phyloP scores from a whole-genome alignment of 2,329 filamentous ascomycete species.

The Cordyceps cicadae region DNA sequence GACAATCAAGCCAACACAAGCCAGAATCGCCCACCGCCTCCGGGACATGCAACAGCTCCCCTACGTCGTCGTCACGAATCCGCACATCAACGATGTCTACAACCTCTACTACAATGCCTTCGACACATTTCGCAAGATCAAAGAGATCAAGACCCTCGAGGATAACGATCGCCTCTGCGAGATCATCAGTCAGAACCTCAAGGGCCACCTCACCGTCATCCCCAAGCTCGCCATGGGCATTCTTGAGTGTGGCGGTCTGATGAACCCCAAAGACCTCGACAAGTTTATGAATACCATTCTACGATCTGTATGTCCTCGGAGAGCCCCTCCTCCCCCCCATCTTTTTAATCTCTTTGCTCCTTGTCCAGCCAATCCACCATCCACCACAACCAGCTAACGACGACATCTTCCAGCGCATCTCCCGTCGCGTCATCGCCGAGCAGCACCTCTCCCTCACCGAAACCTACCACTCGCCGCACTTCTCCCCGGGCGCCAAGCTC shows the following conservation, averaged over 20 bases:
- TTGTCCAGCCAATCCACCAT: neutral
- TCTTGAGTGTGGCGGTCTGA: conserved; percentile 75
- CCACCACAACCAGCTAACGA: neutral
- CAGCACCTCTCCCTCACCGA: conserved; percentile 93
- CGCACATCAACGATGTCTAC: conserved; percentile 89
- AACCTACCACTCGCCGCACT: conserved; percentile 84
- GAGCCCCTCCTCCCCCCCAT: neutral
- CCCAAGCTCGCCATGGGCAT: conserved; percentile 92
- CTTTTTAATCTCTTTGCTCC: neutral
- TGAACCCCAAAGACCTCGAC: conserved; percentile 75
- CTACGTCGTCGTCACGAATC: conserved; percentile 93
- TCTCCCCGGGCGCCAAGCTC: conserved; percentile 71
- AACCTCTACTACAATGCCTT: conserved; percentile 97
- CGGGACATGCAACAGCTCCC: conserved; percentile 96
- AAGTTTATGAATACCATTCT: conserved; percentile 92
- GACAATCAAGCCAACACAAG: neutral
- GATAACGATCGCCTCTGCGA: conserved; percentile 87
- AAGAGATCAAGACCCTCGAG: conserved; percentile 74
- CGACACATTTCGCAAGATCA: conserved; percentile 75
- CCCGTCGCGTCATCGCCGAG: conserved; percentile 90
- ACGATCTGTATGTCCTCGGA: conserved; percentile 55
- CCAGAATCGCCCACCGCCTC: conserved; percentile 80
- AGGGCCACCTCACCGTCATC: conserved; percentile 86
- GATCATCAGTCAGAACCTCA: conserved; percentile 68
- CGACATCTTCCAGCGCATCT: conserved; percentile 60